Evolutionary conservation across 352 stramenopile species (phyloP).

Genomic region (Globisporangium uncinulatum): DNA sequence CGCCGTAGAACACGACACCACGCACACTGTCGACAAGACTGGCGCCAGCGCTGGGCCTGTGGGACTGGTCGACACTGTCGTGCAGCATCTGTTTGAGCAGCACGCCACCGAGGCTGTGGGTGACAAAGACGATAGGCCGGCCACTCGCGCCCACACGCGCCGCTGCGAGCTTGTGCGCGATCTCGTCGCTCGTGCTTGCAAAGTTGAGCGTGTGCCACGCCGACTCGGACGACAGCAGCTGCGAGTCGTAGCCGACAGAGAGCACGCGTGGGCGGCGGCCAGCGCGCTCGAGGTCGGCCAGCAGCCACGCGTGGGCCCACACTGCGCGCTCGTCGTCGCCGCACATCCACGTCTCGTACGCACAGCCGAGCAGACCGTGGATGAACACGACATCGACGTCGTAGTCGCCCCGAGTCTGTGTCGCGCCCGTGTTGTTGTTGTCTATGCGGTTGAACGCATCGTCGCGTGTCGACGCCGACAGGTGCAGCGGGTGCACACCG

Average conservation of each 20-base stretch:
- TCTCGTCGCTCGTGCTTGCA: slow-evolving; percentile 58
- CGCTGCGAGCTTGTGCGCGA: slow-evolving; percentile 51
- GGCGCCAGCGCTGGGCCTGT: background rate
- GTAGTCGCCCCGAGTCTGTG: slow-evolving; percentile 21
- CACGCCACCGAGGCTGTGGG: slow-evolving; percentile 79
- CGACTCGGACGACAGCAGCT: slow-evolving; percentile 69
- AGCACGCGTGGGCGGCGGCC: slow-evolving; percentile 61
- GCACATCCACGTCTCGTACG: slow-evolving; percentile 77
- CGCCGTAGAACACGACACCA: slow-evolving; percentile 73
- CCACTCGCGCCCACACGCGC: slow-evolving; percentile 48
- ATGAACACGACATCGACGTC: slow-evolving; percentile 82
- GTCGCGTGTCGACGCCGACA: slow-evolving; percentile 22
- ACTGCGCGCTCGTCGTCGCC: slow-evolving; percentile 49
- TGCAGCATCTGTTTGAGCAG: slow-evolving; percentile 80
- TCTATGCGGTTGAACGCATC: background rate
- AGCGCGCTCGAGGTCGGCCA: slow-evolving; percentile 50
- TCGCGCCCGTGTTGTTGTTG: slow-evolving; percentile 1
- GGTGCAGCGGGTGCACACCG: slow-evolving; percentile 63
- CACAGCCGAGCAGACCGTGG: slow-evolving; percentile 70
- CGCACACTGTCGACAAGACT: slow-evolving; percentile 55
- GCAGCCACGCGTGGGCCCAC: slow-evolving; percentile 67
- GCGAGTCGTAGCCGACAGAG: slow-evolving; percentile 79
- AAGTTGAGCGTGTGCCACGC: slow-evolving; percentile 72
- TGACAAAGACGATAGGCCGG: slow-evolving; percentile 78
- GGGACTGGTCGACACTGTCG: background rate